Percentiles rank a stretch among this genome's conserved stretches.
Conservation (phyloP, 208 protist species). For the Wallacemonas sp. region DNA sequence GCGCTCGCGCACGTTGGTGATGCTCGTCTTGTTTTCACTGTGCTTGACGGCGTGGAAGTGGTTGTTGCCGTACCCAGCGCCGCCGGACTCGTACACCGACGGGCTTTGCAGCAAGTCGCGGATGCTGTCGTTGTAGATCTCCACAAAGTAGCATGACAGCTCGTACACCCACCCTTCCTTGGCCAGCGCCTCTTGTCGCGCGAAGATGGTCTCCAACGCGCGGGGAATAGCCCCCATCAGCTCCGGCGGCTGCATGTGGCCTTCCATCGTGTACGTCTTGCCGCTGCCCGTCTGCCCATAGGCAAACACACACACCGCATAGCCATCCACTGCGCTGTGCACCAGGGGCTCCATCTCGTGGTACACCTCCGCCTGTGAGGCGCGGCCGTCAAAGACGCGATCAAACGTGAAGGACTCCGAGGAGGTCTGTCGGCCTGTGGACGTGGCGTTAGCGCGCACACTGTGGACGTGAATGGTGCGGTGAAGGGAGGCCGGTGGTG, state of each 20-base stretch:
- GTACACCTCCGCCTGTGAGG: slow-evolving; percentile 77
- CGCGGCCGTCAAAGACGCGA: slow-evolving; percentile 36
- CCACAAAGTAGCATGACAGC: slow-evolving; percentile 77
- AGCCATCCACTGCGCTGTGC: slow-evolving; percentile 89
- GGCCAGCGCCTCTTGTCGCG: slow-evolving; percentile 47
- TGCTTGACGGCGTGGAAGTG: slow-evolving; percentile 78
- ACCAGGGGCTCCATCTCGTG: slow-evolving; percentile 88
- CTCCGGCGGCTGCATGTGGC: slow-evolving; percentile 29
- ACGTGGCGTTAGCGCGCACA: slow-evolving; percentile 64
- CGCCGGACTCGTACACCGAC: slow-evolving; percentile 56
- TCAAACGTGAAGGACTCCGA: slow-evolving; percentile 48
- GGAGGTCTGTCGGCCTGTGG: slow-evolving; percentile 39
- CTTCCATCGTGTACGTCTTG: slow-evolving; percentile 93
- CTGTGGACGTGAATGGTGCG: slow-evolving; percentile 42
- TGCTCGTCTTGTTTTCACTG: slow-evolving; percentile 44
- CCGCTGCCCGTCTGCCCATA: slow-evolving; percentile 93
- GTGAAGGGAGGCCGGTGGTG: neutral
- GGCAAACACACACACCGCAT: slow-evolving; percentile 89
- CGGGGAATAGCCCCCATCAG: slow-evolving; percentile 81
- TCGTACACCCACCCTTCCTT: slow-evolving; percentile 80
- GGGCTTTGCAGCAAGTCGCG: slow-evolving; percentile 80
- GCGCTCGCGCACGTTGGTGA: slow-evolving; percentile 62
- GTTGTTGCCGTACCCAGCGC: slow-evolving; percentile 16
- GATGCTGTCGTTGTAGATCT: slow-evolving; percentile 93
- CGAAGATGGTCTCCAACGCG: slow-evolving; percentile 72